Evolutionary conservation across 1,139 yeast species (phyloP), one percentile per base, ranked within the genome.

Genomic region (Taiozyma sp.): DNA sequence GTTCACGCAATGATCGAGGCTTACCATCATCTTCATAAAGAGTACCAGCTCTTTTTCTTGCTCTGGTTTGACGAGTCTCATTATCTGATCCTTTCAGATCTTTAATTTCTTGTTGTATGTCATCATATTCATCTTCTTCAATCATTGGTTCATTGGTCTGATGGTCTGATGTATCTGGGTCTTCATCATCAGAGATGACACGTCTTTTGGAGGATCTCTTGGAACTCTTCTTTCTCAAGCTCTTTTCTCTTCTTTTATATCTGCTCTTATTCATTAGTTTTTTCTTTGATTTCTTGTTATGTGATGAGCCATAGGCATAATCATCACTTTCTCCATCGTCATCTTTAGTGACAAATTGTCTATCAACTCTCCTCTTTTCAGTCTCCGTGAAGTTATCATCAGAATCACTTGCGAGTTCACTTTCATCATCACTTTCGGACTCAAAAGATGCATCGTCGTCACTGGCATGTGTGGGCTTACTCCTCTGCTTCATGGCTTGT

Each of bases 1-100:
- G 71, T 58, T 88, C 93, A 56, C 97, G 77, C 45, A 88, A 72
- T 50, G 86, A 84, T 62, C 86, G 85, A 60, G 80, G 50, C 43
- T 50, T 53, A 10, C 24, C 41, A 37, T 37, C 41, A 35, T 47
- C 54, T 1, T 43, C 24, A 8, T 50, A 47, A n/a, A 41, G 42
- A 8, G 45, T 48, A 6, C 44, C 45, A 13, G 43, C 30, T 16
- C 43, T 45, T 16, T 47, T 42, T 37, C 42, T 44, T 11, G 21
- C 28, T 26, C 50, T 29, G 22, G 49, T 47, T 8, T 48, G 22
- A 16, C 53, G 46, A 4, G 46, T 46, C 30, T 42, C 49, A 4
- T 47, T 42, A 22, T 56, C 73, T 13, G 68, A 63, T 46, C 65
- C 72, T 40, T 72, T 69, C 47, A 75, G 55, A 39, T 74, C 79